Evolutionary conservation across 768 basidiomycete species (phyloP).

Genomic region (Saitozyma podzolica): DNA sequence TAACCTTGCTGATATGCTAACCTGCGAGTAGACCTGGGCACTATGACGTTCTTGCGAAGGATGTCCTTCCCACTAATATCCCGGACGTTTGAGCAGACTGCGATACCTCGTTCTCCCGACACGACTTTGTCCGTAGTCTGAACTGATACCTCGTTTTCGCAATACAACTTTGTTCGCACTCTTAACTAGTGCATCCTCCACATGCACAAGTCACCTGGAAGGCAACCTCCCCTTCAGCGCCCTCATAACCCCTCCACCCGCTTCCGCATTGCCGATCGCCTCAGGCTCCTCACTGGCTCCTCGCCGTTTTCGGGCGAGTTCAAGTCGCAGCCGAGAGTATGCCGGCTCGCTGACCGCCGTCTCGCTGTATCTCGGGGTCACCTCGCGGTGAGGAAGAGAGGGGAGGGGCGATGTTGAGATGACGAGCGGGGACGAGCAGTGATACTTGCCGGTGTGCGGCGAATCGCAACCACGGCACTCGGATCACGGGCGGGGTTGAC

Average conservation of each 20-base stretch:
- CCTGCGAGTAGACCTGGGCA: conserved; percentile 70
- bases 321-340: conserved; percentile 29
- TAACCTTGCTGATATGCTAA: background rate
- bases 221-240: conserved; percentile 1
- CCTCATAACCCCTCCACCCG: conserved; percentile 5
- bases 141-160: background rate
- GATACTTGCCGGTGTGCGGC: conserved; percentile 16
- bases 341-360: conserved; percentile 34
- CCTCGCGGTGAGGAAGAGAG: background rate
- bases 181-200: background rate
- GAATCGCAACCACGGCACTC: too few relatives aligned
- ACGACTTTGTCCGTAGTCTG: background rate
- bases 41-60: conserved; percentile 68
- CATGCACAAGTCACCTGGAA: too few relatives aligned
- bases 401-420: background rate
- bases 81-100: background rate
- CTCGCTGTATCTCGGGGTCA: background rate
- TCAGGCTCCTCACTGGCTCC: conserved; percentile 28
- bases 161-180: background rate
- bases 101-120: background rate
- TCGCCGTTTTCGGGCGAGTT: conserved; percentile 18
- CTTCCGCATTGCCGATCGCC: background rate
- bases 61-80: conserved; percentile 22
- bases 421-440: background rate
- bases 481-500: too few relatives aligned